phyloP scores from a whole-genome alignment of 2,329 filamentous ascomycete genomes.

The Phoma sp. region DNA sequence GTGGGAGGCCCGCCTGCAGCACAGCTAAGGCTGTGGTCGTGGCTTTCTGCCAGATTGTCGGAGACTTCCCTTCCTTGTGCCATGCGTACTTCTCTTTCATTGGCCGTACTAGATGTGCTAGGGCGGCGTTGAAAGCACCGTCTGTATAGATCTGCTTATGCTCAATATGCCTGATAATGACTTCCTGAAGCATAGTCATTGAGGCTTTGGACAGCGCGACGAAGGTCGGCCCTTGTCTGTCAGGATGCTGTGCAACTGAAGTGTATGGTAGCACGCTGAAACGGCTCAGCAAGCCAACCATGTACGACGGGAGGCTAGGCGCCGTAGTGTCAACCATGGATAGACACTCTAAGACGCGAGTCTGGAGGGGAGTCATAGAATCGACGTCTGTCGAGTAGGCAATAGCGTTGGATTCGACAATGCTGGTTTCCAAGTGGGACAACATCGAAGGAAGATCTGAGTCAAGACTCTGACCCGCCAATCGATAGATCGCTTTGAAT shows the following conservation, averaged over 20 bases:
- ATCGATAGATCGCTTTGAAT: slow-evolving; percentile 77
- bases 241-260: slow-evolving; percentile 23
- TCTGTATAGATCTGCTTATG: slow-evolving; percentile 74
- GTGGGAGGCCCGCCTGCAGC: slow-evolving; percentile 69
- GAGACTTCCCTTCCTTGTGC: slow-evolving; percentile 72
- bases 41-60: slow-evolving; percentile 80
- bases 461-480: slow-evolving; percentile 71
- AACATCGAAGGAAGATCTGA: slow-evolving; percentile 72
- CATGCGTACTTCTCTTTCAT: slow-evolving; percentile 84
- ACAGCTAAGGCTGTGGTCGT: slow-evolving; percentile 75
- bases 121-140: slow-evolving; percentile 68
- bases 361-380: slow-evolving; percentile 75
- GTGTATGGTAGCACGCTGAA: slow-evolving; percentile 75
- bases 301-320: slow-evolving; percentile 68
- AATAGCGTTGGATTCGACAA: slow-evolving; percentile 72
- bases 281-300: slow-evolving; percentile 74
- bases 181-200: slow-evolving; percentile 72
- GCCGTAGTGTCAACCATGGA: slow-evolving; percentile 73
- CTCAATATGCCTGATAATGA: slow-evolving; percentile 66
- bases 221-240: slow-evolving; percentile 72
- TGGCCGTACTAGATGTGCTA: slow-evolving; percentile 73
- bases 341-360: slow-evolving; percentile 71
- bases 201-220: slow-evolving; percentile 86
- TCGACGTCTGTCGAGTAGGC: slow-evolving; percentile 77
- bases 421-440: slow-evolving; percentile 71